Evolutionary conservation across 164 flowering plant genomes (phyloP), one percentile per base, ranked within the genome.

Genomic region (Taxillus chinensis): DNA sequence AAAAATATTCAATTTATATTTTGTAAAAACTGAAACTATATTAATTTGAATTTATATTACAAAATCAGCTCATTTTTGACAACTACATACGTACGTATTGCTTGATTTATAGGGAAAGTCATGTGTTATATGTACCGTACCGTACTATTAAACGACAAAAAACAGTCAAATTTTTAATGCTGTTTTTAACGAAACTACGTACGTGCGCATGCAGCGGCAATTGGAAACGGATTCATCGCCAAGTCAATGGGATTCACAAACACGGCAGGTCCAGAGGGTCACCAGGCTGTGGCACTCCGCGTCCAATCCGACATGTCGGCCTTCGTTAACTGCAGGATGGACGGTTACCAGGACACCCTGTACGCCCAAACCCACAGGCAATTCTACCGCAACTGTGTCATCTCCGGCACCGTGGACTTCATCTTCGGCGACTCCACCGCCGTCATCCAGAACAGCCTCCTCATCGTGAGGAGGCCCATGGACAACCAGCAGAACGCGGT

Each of bases 181-280:
- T 27, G 27, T 2, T 27, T 27, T 43, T 43, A 43, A 43, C 10
- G 46, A 9, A 43, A 6, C 8, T 0, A 43, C 10, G 55, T n/a
- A 7, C 5, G 13, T n/a, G 5, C 16, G 55, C 5, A 7, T 8
- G 39, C 57, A 54, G 61, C 45, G 7, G 61, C 37, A 4, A 11
- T 58, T 40, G 61, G 61, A 42, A 58, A 40, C 16, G 61, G 61
- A 15, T 58, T 58, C 10, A 40, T 58, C 9, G 61, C 61, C 16
- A 58, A 58, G 45, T 13, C 45, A 13, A 58, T 58, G 61, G 61
- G 45, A 9, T 58, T 58, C 46, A 58, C 15, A 2, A 58, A 58
- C 61, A 58, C 61, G 10, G 61, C 61, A 14, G 61, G 61, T 13
- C 61, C 61, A 42, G 61, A 58, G 15, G 61, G 61, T 8, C 61